Base-by-base conservation (phyloP, 2,329 filamentous ascomycete genomes). In the Aspergillus amoenus region DNA sequence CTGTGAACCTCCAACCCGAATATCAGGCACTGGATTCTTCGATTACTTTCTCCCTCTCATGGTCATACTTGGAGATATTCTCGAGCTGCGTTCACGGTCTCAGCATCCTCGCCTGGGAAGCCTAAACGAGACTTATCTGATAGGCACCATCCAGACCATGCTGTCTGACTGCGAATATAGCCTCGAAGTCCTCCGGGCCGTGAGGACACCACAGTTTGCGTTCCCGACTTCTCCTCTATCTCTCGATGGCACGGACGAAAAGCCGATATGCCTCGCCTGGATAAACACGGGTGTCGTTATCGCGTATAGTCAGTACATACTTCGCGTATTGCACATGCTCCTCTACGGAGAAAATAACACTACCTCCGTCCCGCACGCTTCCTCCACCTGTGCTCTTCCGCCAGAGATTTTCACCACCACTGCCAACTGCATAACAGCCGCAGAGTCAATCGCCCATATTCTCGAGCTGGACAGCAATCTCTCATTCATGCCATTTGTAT, bases 401-500 rank as follows among this genome's bases (percentile, higher is more conserved):
- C 8, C 27, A 30, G 27, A 30, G 8, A 63, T 70, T 9, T 5
- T 74, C 27, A 73, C 77, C 58, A 80, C 78, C 56, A 79, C 78
- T 4, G 73, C 75, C 1, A 79, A 81, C 58, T 77, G 79, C 22
- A 77, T 82, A 50, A 73, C 75, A 1, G 79, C 79, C 0, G 78
- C 78, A 2, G 73, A 79, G 43, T 76, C 76, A 2, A 73, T 82
- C 15, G 76, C 74, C 13, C 70, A 75, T 8, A 81, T 82, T 51
- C 68, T 82, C 6, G 68, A 72, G 2, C 70, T 76, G n/a, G 80
- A 82, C 59, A 78, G 78, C 3, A 79, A 82, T 58, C 69, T 82
- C 32, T 77, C 76, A 0, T 82, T 82, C 51, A 82, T 82, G 78
- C 79, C 80, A 1, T 82, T 81, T 61, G 69, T 82, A 3, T 81